Percentiles rank a stretch among this genome's conserved stretches.
Evolutionary conservation across 495 filamentous ascomycete species (phyloP).

Genomic region (Talaromyces proteolyticus): DNA sequence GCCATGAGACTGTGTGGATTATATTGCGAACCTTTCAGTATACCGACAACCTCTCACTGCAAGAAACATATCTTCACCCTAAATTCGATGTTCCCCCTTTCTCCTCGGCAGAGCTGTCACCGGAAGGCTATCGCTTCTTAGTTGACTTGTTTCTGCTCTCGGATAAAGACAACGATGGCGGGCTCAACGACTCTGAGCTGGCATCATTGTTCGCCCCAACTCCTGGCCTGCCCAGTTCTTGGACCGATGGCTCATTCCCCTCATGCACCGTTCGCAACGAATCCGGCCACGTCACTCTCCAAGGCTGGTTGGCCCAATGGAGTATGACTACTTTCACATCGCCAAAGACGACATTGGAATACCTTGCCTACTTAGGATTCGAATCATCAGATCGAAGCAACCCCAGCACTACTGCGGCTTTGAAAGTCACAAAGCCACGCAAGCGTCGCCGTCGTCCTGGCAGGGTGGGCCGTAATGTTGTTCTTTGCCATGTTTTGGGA

Average conservation of each 20-base stretch:
- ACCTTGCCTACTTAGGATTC: constrained; percentile 93
- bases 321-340: constrained; percentile 98
- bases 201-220: constrained; percentile 87
- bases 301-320: constrained; percentile 98
- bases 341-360: constrained; percentile 89
- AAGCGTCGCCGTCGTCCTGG: constrained; percentile 75
- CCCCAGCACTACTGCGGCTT: constrained; percentile 66
- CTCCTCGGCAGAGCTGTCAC: constrained; percentile 88
- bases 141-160: constrained; percentile 93
- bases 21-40: constrained; percentile 96
- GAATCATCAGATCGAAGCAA: constrained; percentile 59
- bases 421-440: constrained; percentile 87
- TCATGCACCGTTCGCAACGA: constrained; percentile 93
- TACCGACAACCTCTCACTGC: constrained; percentile 84
- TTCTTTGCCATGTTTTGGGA: constrained; percentile 90
- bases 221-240: constrained; percentile 78
- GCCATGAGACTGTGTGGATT: constrained; percentile 98
- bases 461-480: constrained; percentile 90
- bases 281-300: constrained; percentile 88
- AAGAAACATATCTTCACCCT: constrained; percentile 86
- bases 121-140: constrained; percentile 93
- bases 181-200: constrained; percentile 79
- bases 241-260: constrained; percentile 89
- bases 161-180: constrained; percentile 96
- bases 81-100: constrained; percentile 90